phyloP scores from a whole-genome alignment of 192 early-diverging fungal genomes.

The Linderina pennispora region DNA sequence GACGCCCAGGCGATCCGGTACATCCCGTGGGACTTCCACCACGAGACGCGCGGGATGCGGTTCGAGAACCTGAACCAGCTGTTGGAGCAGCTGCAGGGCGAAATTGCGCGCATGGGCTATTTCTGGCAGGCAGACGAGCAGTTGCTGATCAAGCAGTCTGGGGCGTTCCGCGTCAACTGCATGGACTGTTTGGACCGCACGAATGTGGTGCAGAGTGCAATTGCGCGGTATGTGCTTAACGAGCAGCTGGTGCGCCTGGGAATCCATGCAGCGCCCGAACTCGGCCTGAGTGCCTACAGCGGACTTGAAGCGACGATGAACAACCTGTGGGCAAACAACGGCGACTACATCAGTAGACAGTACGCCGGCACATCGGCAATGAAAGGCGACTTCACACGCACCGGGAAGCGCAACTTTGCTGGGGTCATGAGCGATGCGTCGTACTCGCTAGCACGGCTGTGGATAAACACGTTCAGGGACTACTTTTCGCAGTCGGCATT shows the following conservation, averaged over 20 bases:
- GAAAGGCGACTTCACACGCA: constrained; percentile 73
- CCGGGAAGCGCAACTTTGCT: constrained; percentile 66
- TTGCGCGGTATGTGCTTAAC: constrained; percentile 59
- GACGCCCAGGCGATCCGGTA: constrained; percentile 49
- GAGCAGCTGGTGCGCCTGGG: constrained; percentile 63
- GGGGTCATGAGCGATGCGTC: constrained; percentile 72
- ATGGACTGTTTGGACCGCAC: constrained; percentile 99
- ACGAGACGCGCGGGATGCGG: constrained; percentile 85
- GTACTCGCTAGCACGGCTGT: constrained; percentile 68
- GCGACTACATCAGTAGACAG: constrained; percentile 69
- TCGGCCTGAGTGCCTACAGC: constrained; percentile 55
- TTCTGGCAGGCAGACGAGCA: constrained; percentile 23
- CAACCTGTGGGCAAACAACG: constrained; percentile 74
- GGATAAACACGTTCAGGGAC: constrained; percentile 69
- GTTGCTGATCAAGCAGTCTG: constrained; percentile 35
- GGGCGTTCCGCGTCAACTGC: constrained; percentile 77
- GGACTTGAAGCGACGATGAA: constrained; percentile 63
- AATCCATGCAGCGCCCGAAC: constrained; percentile 58
- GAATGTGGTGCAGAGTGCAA: constrained; percentile 77
- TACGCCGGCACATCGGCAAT: constrained; percentile 75
- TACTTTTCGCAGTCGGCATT: constrained; percentile 57
- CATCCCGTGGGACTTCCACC: constrained; percentile 92
- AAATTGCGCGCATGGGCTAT: constrained; percentile 61
- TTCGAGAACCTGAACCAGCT: constrained; percentile 84
- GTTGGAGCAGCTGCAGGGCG: constrained; percentile 57